Percentiles rank a stretch among this genome's conserved stretches.
These are phyloP conservation scores for Arabis alpina DNA, from an alignment of 345 rosid species.

Conservation along the genomic window DNA sequence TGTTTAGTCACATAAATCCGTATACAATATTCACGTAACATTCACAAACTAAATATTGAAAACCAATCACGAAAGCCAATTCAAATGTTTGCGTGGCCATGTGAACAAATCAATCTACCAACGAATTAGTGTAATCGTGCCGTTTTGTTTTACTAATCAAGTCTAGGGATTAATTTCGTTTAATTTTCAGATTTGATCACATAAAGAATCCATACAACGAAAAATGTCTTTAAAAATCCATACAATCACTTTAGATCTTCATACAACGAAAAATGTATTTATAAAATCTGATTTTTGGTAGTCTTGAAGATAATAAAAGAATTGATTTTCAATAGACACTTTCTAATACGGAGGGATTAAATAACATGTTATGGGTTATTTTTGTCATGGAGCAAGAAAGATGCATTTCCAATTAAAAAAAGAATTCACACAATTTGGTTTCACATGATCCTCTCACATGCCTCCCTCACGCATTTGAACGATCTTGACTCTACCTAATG, in stretches of 20 bases:
- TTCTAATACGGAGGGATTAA: slow-evolving; percentile 4
- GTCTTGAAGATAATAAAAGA: background rate
- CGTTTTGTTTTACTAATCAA: background rate
- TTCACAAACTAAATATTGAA: background rate
- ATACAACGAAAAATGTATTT: background rate
- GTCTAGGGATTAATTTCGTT: background rate
- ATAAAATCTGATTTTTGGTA: slow-evolving; percentile 11
- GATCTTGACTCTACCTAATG: slow-evolving; percentile 33
- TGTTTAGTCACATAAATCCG: no score
- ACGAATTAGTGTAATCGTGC: background rate
- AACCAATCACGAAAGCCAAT: background rate
- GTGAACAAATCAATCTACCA: background rate
- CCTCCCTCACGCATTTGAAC: slow-evolving; percentile 38
- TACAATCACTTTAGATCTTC: background rate
- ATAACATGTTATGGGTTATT: slow-evolving; percentile 31
- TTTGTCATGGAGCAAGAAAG: slow-evolving; percentile 39
- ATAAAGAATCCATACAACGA: background rate
- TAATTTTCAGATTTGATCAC: background rate
- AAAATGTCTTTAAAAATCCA: background rate
- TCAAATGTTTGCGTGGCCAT: background rate
- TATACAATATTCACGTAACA: background rate
- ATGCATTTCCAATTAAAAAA: slow-evolving; percentile 1
- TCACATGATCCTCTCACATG: slow-evolving; percentile 44
- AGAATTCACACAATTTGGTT: slow-evolving; percentile 22
- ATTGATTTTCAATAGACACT: background rate